Conservation (phyloP, 164 flowering plant genomes). For the Berberis thunbergii region DNA sequence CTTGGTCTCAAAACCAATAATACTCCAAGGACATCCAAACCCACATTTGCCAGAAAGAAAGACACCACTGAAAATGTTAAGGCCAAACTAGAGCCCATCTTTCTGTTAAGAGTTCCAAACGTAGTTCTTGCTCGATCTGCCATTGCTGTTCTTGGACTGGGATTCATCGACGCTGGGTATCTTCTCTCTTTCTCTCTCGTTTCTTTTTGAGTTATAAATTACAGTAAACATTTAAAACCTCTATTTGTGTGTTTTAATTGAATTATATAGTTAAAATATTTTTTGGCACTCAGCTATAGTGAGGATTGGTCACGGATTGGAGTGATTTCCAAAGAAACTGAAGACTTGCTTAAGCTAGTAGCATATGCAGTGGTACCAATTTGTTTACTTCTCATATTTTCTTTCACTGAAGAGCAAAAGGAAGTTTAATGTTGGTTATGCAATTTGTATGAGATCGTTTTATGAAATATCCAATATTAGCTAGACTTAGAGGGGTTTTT, state of each 20-base stretch:
- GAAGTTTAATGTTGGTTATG: too few species aligned
- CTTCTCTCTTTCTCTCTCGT: neutral
- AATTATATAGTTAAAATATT: neutral
- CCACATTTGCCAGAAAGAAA: slow-evolving; percentile 25
- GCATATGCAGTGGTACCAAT: slow-evolving; percentile 43
- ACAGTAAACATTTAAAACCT: neutral
- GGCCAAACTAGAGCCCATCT: slow-evolving; percentile 14
- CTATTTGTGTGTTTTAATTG: neutral
- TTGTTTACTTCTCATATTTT: too few species aligned
- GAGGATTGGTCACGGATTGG: slow-evolving; percentile 96
- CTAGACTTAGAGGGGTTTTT: too few species aligned
- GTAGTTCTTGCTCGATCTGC: slow-evolving; percentile 38
- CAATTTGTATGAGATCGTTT: too few species aligned
- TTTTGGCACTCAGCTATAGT: slow-evolving; percentile 47
- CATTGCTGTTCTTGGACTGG: slow-evolving; percentile 53
- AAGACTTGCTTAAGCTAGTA: slow-evolving; percentile 57
- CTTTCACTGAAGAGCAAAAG: too few species aligned
- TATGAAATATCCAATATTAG: too few species aligned
- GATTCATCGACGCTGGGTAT: slow-evolving; percentile 89
- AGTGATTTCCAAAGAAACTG: slow-evolving; percentile 60
- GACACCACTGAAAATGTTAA: slow-evolving; percentile 20
- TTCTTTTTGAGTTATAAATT: neutral
- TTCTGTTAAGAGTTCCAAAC: slow-evolving; percentile 30
- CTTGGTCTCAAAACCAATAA: slow-evolving; percentile 11
- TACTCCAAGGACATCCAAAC: slow-evolving; percentile 17